Evolutionary conservation across 179 eudicot genomes (phyloP), one percentile per base, ranked within the genome.

Genomic region (Sideroxylon spinosum): DNA sequence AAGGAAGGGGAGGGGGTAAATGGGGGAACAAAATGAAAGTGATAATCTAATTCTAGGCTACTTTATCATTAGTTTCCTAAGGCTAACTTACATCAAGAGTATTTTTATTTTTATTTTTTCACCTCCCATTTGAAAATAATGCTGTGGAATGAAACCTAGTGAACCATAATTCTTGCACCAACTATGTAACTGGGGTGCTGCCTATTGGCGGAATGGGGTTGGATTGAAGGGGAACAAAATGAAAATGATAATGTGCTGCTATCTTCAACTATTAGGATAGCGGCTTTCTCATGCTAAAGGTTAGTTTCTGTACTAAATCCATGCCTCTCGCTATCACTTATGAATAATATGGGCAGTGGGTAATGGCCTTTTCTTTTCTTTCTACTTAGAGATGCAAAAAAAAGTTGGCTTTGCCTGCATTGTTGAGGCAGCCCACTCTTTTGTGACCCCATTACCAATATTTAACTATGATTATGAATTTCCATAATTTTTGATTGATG

Each of bases 391-490:
- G 13, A 26, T 26, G 46, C 52, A 22, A 20, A 48, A 52, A 12
- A 23, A 57, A 48, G 46, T 46, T 62, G 70, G 46, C 13, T 23
- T 20, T 46, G 7, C 66, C 20, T 25, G 3, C 25, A 19, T 44
- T 46, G 9, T 73, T 63, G 46, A 63, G 59, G 70, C 78, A 75
- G 16, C 49, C 20, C 19, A 17, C 55, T 71, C 29, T 23, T 48
- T 26, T 63, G 14, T 76, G 60, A 48, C 22, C 6, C 32, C 17
- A 62, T 64, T 49, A 1, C 29, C 16, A 12, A 6, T 52, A 23
- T 53, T 71, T 17, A 63, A 26, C 16, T 49, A 66, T 63, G 60
- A 19, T 76, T 63, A 61, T 16, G 78, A 60, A 48, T 48, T 74
- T 9, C 63, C 44, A 57, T 25, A 60, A 48, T 48, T 74, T 49